phyloP scores from a whole-genome alignment of 306 rosid genomes.

The Vigna mungo region DNA sequence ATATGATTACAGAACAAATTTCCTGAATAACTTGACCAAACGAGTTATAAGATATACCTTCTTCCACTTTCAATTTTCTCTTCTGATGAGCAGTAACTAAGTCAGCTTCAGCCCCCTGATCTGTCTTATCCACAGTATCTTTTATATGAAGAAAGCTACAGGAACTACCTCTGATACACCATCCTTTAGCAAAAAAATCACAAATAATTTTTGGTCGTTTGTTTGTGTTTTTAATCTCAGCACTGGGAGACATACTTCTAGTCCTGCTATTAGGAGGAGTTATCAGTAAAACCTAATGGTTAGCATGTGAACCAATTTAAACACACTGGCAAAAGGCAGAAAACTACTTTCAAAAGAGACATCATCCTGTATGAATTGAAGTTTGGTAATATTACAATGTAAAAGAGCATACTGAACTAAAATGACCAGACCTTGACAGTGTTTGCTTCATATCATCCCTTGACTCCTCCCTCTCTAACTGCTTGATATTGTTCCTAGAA shows the following conservation, averaged over 20 bases:
- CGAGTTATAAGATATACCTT: slow-evolving; percentile 69
- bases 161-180: slow-evolving; percentile 91
- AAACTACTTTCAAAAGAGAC: slow-evolving; percentile 41
- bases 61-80: slow-evolving; percentile 60
- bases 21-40: slow-evolving; percentile 45
- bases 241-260: slow-evolving; percentile 58
- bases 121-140: slow-evolving; percentile 48
- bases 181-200: slow-evolving; percentile 84
- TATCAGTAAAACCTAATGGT: slow-evolving; percentile 60
- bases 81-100: slow-evolving; percentile 50
- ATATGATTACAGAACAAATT: slow-evolving; percentile 42
- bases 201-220: slow-evolving; percentile 66
- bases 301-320: slow-evolving; percentile 49
- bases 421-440: slow-evolving; percentile 65
- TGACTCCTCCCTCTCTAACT: slow-evolving; percentile 50
- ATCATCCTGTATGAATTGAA: slow-evolving; percentile 33
- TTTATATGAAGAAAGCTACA: slow-evolving; percentile 88
- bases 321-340: slow-evolving; percentile 40
- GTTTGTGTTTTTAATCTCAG: slow-evolving; percentile 59
- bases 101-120: slow-evolving; percentile 61
- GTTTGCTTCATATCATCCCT: slow-evolving; percentile 51
- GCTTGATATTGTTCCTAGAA: slow-evolving; percentile 49
- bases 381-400: slow-evolving; percentile 33
- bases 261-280: slow-evolving; percentile 54
- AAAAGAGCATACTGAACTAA: slow-evolving; percentile 33